Percentiles rank a stretch among this genome's conserved stretches.
Conservation (phyloP, 768 basidiomycete species). For the Pleurotus platypus region DNA sequence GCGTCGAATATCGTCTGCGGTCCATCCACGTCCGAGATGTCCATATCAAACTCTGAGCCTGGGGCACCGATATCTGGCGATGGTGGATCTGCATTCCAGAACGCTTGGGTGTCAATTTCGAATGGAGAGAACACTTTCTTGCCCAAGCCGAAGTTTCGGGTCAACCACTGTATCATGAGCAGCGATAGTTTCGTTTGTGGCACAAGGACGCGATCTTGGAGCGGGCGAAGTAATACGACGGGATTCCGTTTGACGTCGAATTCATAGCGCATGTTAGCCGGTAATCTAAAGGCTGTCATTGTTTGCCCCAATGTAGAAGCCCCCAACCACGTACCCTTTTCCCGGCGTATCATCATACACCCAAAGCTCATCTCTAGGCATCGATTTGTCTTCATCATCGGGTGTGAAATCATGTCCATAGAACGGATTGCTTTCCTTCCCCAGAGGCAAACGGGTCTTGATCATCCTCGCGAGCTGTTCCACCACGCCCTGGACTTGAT, state of each 20-base stretch:
- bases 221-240: constrained; percentile 10
- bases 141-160: constrained; percentile 18
- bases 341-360: constrained; percentile 9
- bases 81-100: constrained; percentile 19
- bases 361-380: constrained; percentile 17
- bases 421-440: constrained; percentile 16
- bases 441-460: constrained; percentile 14
- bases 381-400: constrained; percentile 16
- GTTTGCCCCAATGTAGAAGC: background rate
- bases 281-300: constrained; percentile 3
- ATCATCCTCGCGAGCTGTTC: constrained; percentile 16
- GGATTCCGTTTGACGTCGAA: constrained; percentile 17
- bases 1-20: constrained; percentile 9
- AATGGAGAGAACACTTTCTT: constrained; percentile 16
- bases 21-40: background rate
- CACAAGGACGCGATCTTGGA: constrained; percentile 12
- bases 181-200: constrained; percentile 18
- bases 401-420: constrained; percentile 13
- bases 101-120: constrained; percentile 14
- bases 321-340: background rate
- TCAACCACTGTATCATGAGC: constrained; percentile 17
- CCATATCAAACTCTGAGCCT: background rate
- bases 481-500: constrained; percentile 11
- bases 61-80: background rate
- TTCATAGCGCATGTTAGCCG: constrained; percentile 12